Base-by-base conservation (phyloP, 2,329 filamentous ascomycete species). In the Stemphylium beticola region DNA sequence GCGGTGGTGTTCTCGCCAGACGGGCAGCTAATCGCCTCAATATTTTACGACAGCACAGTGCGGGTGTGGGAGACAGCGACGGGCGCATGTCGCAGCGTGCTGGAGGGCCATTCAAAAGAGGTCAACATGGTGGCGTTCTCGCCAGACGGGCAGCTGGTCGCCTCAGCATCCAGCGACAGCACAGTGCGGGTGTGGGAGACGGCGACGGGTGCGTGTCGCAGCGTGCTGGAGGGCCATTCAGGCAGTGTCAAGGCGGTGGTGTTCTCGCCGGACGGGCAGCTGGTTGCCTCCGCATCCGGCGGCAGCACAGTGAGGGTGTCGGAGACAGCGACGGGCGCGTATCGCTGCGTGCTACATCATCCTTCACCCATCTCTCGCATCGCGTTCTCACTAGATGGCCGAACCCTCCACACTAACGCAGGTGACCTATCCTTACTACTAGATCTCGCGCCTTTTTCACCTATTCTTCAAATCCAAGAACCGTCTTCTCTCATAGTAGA, bases 21-120 rank as follows among this genome's bases (percentile, higher is more conserved):
- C 9, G 40, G 40, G 40, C 40, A 32, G 26, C 15, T 42, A 3
- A 4, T 42, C 9, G 40, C n/a, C 9, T 32, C 40, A 9, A 24
- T 4, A 12, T 32, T 24, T 32, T 1, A 5, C 0, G 24, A 32
- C 15, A 18, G 3, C 2, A 31, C 26, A 18, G 26, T 42, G 17
- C n/a, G n/a, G n/a, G n/a, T n/a, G n/a, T n/a, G n/a, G n/a, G n/a
- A n/a, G n/a, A n/a, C n/a, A n/a, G n/a, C n/a, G n/a, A n/a, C n/a
- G n/a, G n/a, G n/a, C n/a, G n/a, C n/a, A n/a, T n/a, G n/a, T n/a
- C n/a, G n/a, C n/a, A n/a, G n/a, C 61, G 43, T 74, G 31, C 46
- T 61, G 58, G 49, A 64, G 47, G 57, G 60, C 33, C 36, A 47
- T 9, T 51, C 39, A 42, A 10, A 42, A 29, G 10, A 31, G 15